Evolutionary conservation across 805 yeast genomes (phyloP).

Genomic region (Monosporozyma aerobia): DNA sequence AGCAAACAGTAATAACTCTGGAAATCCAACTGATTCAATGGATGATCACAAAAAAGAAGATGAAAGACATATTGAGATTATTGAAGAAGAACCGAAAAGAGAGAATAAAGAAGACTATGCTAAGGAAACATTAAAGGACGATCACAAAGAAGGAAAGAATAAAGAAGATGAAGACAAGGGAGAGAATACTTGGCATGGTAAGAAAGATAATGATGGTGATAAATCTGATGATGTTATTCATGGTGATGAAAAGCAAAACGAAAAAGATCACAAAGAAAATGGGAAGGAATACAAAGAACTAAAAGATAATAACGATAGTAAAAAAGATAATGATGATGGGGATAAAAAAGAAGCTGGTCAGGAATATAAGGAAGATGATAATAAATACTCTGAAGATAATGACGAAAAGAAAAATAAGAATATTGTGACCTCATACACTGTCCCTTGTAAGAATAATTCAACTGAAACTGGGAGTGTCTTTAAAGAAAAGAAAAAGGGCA

Average conservation of each 20-base stretch:
- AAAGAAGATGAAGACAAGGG: background rate
- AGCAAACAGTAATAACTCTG: background rate
- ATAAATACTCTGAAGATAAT: conserved; percentile 1
- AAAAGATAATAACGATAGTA: background rate
- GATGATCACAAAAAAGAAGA: background rate
- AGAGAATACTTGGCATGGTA: background rate
- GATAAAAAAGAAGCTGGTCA: background rate
- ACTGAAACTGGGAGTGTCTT: background rate
- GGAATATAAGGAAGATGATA: conserved; percentile 1
- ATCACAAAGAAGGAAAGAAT: background rate
- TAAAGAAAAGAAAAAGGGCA: background rate
- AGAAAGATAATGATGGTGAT: background rate
- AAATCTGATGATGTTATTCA: background rate
- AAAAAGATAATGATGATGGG: background rate
- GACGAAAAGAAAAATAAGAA: background rate
- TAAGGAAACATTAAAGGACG: background rate
- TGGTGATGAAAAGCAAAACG: background rate
- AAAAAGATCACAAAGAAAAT: background rate
- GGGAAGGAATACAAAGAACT: background rate
- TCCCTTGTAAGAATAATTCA: background rate
- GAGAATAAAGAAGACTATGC: background rate
- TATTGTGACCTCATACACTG: background rate
- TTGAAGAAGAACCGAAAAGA: background rate
- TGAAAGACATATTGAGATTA: background rate
- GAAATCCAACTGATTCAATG: background rate